Conservation (phyloP, 495 filamentous ascomycete genomes). For the Talaromyces nanjingensis region DNA sequence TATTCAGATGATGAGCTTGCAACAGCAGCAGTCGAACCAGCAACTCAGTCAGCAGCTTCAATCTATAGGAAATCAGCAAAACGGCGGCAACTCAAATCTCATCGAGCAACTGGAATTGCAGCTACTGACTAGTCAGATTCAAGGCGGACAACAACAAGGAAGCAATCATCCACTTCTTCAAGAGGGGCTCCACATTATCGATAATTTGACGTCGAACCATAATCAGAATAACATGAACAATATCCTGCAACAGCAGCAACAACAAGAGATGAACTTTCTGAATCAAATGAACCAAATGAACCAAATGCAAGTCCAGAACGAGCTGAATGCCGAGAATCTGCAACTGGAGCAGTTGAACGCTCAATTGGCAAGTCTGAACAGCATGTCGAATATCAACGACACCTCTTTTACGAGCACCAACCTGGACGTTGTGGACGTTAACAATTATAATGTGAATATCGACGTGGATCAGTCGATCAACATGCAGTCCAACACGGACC, state of each 20-base stretch:
- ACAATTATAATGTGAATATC: not conserved
- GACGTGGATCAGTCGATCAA: not conserved
- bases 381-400: not conserved
- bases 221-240: conserved; percentile 1
- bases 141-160: not conserved
- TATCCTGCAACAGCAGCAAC: not conserved
- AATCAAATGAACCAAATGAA: not conserved
- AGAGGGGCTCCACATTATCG: not conserved
- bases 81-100: not conserved
- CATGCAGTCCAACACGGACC: not conserved
- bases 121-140: not conserved
- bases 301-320: not conserved
- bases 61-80: not conserved
- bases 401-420: not conserved
- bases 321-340: not conserved
- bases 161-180: not conserved
- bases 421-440: not conserved
- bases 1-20: conserved; percentile 1
- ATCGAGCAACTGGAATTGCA: not conserved
- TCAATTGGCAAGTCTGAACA: not conserved
- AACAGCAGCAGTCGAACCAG: not conserved
- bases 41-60: not conserved
- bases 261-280: not conserved
- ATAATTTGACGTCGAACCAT: not conserved
- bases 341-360: conserved; percentile 4